These are phyloP conservation scores for Candida ovalis DNA, from an alignment of 805 yeast species.

Conservation along the genomic window DNA sequence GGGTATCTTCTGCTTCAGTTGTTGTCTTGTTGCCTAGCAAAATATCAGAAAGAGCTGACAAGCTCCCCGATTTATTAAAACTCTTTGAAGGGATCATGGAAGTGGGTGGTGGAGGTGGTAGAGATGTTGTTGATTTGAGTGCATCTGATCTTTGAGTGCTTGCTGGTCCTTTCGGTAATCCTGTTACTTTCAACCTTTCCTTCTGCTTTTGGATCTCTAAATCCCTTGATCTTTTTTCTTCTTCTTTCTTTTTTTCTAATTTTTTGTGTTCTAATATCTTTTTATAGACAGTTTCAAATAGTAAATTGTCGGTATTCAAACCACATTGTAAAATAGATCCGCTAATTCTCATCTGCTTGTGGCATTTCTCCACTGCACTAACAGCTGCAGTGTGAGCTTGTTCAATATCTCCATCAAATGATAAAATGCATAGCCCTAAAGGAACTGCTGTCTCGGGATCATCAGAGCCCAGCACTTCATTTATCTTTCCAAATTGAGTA, in stretches of 20 bases:
- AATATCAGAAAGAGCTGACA: conserved; percentile 4
- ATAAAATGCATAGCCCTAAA: conserved; percentile 62
- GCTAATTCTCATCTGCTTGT: conserved; percentile 42
- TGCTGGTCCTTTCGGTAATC: conserved; percentile 5
- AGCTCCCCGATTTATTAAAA: neutral
- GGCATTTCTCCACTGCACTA: conserved; percentile 39
- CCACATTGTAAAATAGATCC: conserved; percentile 52
- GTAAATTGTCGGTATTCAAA: conserved; percentile 41
- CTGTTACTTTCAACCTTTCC: conserved; percentile 10
- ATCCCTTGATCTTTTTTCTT: conserved; percentile 13
- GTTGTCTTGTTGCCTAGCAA: conserved; percentile 8
- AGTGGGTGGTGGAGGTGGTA: neutral
- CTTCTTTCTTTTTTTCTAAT: conserved; percentile 33
- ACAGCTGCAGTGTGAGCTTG: conserved; percentile 45
- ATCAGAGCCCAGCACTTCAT: conserved; percentile 52
- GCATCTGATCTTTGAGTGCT: neutral
- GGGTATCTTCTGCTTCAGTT: conserved; percentile 8
- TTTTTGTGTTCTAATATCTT: conserved; percentile 33
- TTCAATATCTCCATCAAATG: conserved; percentile 55
- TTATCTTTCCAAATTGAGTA: conserved; percentile 58
- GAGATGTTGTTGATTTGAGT: neutral
- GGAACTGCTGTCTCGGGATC: conserved; percentile 80
- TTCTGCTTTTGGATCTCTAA: conserved; percentile 8
- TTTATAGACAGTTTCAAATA: conserved; percentile 32
- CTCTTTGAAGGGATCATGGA: neutral